Base-by-base conservation (phyloP, 1,139 yeast species). In the Kazachstania sp. region DNA sequence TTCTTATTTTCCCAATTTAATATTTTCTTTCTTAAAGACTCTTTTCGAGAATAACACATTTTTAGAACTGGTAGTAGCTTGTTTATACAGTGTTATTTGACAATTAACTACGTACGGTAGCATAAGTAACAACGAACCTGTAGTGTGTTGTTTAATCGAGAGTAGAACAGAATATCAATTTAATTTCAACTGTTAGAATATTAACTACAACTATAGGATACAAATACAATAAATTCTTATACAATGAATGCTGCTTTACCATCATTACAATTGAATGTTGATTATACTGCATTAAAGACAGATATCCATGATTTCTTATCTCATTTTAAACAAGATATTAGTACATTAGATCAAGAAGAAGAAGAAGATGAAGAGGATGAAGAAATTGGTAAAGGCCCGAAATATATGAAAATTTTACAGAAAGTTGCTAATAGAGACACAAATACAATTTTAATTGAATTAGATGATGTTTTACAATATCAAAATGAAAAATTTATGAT, bases 371-470 rank as follows among this genome's bases (percentile, higher is more conserved):
- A 67, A 31, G 66, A 63, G 16, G 62, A 60, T 40, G 59, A 64
- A 29, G 61, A 57, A 16, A 56, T 71, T 18, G 70, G 68, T 15
- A 57, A 58, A 34, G 86, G 86, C 29, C 81, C 86, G 30, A 92
- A 92, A 65, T 92, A 92, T 66, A 71, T 84, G 80, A 72, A 71
- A 38, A 54, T 84, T n/a, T 71, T 92, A 45, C 95, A 87, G 62
- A 71, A 78, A 55, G 75, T 94, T 29, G 90, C 97, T 49, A 87
- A 94, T 66, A 77, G 98, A 59, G 88, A 88, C 53, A 57, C 72
- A 29, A 71, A 84, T 36, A 79, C 88, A 1, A 61, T 92, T 19
- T 71, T 73, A 49, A 74, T 94, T 45, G 96, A 87, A 53, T 73
- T 94, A 46, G 95, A 94, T 63, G 99, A 94, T 64, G 70, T 94